Evolutionary conservation across 176 grass and related monocot genomes (phyloP).

Genomic region (Oryza punctata): DNA sequence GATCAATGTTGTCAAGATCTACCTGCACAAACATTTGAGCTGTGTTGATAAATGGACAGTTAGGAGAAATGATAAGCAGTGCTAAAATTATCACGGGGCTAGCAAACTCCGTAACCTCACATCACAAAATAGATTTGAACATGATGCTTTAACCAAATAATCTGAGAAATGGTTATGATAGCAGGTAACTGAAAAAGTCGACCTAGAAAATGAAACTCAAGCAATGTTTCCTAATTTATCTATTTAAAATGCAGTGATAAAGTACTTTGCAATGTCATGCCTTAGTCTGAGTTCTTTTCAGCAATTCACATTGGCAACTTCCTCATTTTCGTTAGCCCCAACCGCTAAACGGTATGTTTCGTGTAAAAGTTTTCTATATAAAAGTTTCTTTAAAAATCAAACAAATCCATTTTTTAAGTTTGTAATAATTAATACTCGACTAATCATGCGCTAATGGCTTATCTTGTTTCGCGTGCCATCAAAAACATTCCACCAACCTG

Average conservation of each 20-base stretch:
- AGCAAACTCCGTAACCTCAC: not conserved
- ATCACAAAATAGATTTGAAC: not conserved
- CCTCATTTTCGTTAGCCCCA: no score
- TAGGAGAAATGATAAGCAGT: not conserved
- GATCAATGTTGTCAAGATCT: conserved; percentile 78
- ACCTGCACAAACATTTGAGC: conserved; percentile 55
- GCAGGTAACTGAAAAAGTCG: not conserved
- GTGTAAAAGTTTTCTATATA: no score
- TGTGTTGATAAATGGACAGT: not conserved
- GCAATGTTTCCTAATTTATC: not conserved
- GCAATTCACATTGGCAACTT: no score
- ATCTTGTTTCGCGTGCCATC: no score
- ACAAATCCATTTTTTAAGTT: no score
- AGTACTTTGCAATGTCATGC: conserved; percentile 3
- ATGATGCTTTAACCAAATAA: not conserved
- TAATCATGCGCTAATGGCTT: no score
- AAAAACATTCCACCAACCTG: no score
- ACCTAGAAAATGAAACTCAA: not conserved
- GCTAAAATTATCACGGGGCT: not conserved
- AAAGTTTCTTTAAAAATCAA: no score
- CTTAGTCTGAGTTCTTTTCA: not conserved
- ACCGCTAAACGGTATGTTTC: no score
- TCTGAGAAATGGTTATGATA: not conserved
- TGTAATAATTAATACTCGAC: no score
- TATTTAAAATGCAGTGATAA: not conserved